Conservation (phyloP, 2,329 filamentous ascomycete genomes). For the Clathrospora elynae region DNA sequence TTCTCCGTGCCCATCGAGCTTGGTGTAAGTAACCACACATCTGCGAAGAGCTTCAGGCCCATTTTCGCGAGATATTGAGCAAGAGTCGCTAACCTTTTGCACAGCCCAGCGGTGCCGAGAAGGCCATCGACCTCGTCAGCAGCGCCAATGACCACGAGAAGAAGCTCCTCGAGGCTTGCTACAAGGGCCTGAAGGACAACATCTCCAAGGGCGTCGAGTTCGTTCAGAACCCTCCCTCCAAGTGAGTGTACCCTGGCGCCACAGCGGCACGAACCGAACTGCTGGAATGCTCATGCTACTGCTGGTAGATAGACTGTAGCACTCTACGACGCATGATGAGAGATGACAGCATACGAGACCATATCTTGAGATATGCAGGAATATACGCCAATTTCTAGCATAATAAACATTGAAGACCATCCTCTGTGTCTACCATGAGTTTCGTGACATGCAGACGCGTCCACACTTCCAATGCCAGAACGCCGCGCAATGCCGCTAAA, state of each 20-base stretch:
- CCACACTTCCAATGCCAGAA: constrained; percentile 26
- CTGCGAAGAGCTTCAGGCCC: too few relatives aligned
- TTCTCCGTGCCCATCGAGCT: constrained; percentile 97
- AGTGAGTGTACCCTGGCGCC: constrained; percentile 32
- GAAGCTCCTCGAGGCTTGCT: constrained; percentile 76
- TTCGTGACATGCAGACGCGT: too few relatives aligned
- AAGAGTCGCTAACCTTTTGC: constrained; percentile 23
- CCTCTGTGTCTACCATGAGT: background rate
- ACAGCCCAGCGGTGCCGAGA: constrained; percentile 82
- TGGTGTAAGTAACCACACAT: constrained; percentile 72
- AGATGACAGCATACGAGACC: constrained; percentile 17
- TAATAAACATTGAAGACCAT: background rate
- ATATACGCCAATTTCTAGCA: constrained; percentile 8
- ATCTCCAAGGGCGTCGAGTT: constrained; percentile 94
- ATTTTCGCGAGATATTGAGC: background rate
- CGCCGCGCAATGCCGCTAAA: constrained; percentile 43
- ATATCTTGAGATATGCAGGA: constrained; percentile 14
- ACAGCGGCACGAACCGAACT: background rate
- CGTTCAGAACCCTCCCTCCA: constrained; percentile 74
- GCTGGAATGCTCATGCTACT: constrained; percentile 12
- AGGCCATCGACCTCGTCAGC: constrained; percentile 78
- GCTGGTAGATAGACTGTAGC: constrained; percentile 28
- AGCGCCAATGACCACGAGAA: constrained; percentile 85
- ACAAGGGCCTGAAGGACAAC: constrained; percentile 84
- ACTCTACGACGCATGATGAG: constrained; percentile 15